Evolutionary conservation across 805 yeast species (phyloP), one percentile per base, ranked within the genome.

Genomic region (Candida chilensis): DNA sequence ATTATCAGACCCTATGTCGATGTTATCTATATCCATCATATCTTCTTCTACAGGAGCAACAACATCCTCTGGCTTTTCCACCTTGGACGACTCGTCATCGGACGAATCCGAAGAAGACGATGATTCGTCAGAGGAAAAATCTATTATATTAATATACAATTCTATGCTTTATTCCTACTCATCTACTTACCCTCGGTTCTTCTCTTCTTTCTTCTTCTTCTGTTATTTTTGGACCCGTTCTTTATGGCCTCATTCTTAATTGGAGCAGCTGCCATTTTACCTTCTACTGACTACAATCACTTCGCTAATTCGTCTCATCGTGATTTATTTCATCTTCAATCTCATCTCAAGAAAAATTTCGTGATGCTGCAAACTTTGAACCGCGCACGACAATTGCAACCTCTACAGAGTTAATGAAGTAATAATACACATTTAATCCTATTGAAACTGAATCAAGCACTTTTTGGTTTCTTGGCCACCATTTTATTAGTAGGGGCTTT

Each of bases 191-290:
- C 69, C 31, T 61, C 67, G 2, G 69, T 63, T 58, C 69, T 62
- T 54, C 67, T 59, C 59, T 61, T 63, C 48, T 60, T 61, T 34
- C 64, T 43, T 31, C 66, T 54, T 37, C 67, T 50, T 27, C 40
- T 34, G 18, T 32, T 31, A 20, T 30, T 29, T 24, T 13, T 20
- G 22, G 10, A 10, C 28, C 16, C 16, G 13, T n/a, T 26, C 19
- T 8, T 13, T 16, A 17, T 17, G 5, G 28, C 19, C 11, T 26
- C n/a, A 14, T 26, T 26, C n/a, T 26, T 26, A 6, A 8, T 26
- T 26, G 10, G 19, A 6, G 18, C 28, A 26, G 28, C n/a, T n/a
- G n/a, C n/a, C n/a, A n/a, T n/a, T n/a, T n/a, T n/a, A n/a, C n/a
- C n/a, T n/a, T n/a, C n/a, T n/a, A n/a, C n/a, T n/a, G n/a, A n/a